A percentile compares a stretch with the other conserved stretches of the same genome.
Conservation (phyloP, 495 filamentous ascomycete genomes). For the Penicillium argentinense region DNA sequence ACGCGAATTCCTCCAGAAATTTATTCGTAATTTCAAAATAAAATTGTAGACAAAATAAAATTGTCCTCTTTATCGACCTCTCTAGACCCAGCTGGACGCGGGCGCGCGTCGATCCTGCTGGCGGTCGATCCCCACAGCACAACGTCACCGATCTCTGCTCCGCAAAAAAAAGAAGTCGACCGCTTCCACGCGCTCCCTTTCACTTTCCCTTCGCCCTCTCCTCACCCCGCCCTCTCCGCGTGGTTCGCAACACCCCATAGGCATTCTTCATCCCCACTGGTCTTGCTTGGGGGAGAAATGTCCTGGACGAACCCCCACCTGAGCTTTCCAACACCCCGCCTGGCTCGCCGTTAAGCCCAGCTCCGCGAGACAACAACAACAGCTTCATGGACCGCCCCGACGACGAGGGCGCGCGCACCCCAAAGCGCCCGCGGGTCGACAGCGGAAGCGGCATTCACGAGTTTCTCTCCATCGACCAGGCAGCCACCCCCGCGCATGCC, state of each 20-base stretch:
- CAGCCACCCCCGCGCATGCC: slow-evolving; percentile 13
- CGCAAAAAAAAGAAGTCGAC: slow-evolving; percentile 27
- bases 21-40: too few species aligned
- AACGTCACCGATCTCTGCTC: slow-evolving; percentile 29
- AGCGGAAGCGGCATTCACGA: slow-evolving; percentile 49
- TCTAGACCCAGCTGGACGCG: too few species aligned
- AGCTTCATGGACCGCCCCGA: slow-evolving; percentile 59
- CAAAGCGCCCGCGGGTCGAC: slow-evolving; percentile 65
- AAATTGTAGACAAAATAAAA: too few species aligned
- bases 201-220: not conserved
- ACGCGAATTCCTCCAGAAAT: too few species aligned
- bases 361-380: slow-evolving; percentile 28
- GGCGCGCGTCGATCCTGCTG: too few species aligned
- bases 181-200: slow-evolving; percentile 8
- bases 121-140: slow-evolving; percentile 22
- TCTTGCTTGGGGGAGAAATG: slow-evolving; percentile 35
- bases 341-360: slow-evolving; percentile 34
- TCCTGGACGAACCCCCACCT: slow-evolving; percentile 52
- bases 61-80: too few species aligned
- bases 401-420: slow-evolving; percentile 51
- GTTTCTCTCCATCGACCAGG: slow-evolving; percentile 44
- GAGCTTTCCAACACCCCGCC: slow-evolving; percentile 49
- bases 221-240: not conserved
- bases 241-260: not conserved
- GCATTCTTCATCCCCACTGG: not conserved